phyloP scores from a whole-genome alignment of 495 filamentous ascomycete species.

The Penicillium subrubescens region DNA sequence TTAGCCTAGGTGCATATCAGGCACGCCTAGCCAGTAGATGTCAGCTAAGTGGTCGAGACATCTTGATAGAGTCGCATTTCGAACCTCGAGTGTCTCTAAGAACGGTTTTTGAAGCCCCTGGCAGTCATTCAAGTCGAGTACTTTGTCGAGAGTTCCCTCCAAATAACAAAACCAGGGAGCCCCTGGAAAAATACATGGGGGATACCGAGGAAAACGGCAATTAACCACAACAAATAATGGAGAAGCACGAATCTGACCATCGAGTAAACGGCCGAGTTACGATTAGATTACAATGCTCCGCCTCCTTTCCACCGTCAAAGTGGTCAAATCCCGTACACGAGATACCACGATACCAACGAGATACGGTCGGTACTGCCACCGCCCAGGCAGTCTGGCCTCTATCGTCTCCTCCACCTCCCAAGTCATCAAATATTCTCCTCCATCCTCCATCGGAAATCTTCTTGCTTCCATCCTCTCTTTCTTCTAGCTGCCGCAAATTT shows the following conservation, averaged over 20 bases:
- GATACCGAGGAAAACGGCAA: neutral
- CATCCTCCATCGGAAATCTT: slow-evolving; percentile 23
- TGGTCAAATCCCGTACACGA: neutral
- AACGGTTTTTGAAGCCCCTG: neutral
- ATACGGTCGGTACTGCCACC: slow-evolving; percentile 31
- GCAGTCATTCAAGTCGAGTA: neutral
- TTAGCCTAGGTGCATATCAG: neutral
- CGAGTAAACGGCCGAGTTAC: neutral
- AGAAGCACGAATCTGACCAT: neutral
- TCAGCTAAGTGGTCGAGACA: neutral
- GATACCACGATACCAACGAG: slow-evolving; percentile 12
- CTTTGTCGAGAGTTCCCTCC: neutral
- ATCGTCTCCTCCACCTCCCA: slow-evolving; percentile 30
- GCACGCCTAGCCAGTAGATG: neutral
- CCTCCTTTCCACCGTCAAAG: neutral
- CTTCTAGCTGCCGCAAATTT: slow-evolving; percentile 22
- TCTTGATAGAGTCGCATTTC: neutral
- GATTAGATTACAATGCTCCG: neutral
- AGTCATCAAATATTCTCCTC: slow-evolving; percentile 31
- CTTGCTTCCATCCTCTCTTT: slow-evolving; percentile 22
- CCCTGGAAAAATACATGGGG: neutral
- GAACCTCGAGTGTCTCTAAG: neutral
- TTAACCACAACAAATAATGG: slow-evolving; percentile 2
- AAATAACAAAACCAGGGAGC: neutral
- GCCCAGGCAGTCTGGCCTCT: slow-evolving; percentile 36